phyloP scores from a whole-genome alignment of 1,284 basidiomycete genomes.

The Ustilago bromivora region DNA sequence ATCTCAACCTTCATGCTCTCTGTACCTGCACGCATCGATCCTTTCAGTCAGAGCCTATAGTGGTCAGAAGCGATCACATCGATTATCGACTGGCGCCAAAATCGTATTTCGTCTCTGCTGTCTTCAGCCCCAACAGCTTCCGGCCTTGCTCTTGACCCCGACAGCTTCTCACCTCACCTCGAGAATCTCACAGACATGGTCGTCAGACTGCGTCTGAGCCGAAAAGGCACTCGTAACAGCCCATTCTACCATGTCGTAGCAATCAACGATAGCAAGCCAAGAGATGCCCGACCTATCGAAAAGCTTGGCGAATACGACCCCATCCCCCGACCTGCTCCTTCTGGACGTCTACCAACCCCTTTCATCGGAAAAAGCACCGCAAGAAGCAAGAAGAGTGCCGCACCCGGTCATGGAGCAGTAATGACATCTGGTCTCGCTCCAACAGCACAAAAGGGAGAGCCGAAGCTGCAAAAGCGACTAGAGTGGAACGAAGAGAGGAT shows the following conservation, averaged over 20 bases:
- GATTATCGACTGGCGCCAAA: too few relatives aligned
- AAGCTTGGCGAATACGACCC: slow-evolving; percentile 89
- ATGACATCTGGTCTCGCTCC: slow-evolving; percentile 53
- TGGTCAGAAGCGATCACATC: too few relatives aligned
- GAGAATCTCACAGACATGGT: slow-evolving; percentile 75
- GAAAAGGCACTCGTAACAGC: slow-evolving; percentile 83
- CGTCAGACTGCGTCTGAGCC: slow-evolving; percentile 84
- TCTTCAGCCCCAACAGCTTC: not conserved
- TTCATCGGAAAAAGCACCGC: slow-evolving; percentile 15
- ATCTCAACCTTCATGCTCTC: too few relatives aligned
- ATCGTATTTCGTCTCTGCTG: not conserved
- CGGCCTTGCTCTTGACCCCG: not conserved
- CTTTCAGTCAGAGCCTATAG: too few relatives aligned
- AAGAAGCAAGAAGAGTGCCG: not conserved
- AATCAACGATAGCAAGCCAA: slow-evolving; percentile 79
- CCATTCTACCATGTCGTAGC: slow-evolving; percentile 90
- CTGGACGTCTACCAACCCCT: slow-evolving; percentile 20
- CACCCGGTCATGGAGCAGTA: slow-evolving; percentile 47
- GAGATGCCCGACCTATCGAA: slow-evolving; percentile 91
- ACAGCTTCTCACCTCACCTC: not conserved
- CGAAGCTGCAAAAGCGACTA: slow-evolving; percentile 77
- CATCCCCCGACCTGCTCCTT: slow-evolving; percentile 67
- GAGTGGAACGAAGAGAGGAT: slow-evolving; percentile 92
- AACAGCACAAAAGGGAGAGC: not conserved
- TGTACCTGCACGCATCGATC: too few relatives aligned